Base-by-base conservation (phyloP, 345 rosid species). In the Eucalyptus polyanthemos region DNA sequence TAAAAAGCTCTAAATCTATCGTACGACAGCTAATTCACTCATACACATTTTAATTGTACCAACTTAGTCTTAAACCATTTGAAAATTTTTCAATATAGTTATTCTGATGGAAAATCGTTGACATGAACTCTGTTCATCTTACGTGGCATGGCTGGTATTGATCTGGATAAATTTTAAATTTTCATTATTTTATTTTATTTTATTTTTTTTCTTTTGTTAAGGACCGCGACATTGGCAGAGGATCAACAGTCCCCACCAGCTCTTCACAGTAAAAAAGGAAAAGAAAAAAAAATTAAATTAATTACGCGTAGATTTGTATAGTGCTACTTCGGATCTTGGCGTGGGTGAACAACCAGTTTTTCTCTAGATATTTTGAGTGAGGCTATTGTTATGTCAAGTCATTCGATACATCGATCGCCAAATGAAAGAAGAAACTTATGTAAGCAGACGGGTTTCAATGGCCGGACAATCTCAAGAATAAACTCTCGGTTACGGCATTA, bases 61-160 rank as follows among this genome's bases (percentile, higher is more conserved):
- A 34, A 34, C 22, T 34, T 34, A 72, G 14, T 37, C 14, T 2
- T 34, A 37, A 34, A 19, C 13, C 4, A 17, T 72, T 72, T 9
- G 13, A 17, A 17, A 4, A 37, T 19, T 72, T 72, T 14, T 3
- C 44, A 9, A 72, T 72, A 19, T 34, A 31, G 21, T 67, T 67
- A 72, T 72, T 34, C 0, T 5, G 2, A 17, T 6, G 0, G 2
- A 10, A 72, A 34, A 34, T 72, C 24, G 2, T 9, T 19, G 8
- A 72, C 7, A 5, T 34, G 8, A 6, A 19, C 2, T 2, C 3
- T 2, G 3, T 5, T 16, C 7, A 2, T 34, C 14, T 11, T 69
- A 69, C 4, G 6, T 34, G 4, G 42, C 44, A 4, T n/a, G n/a
- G 2, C 2, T 4, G 7, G 6, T 3, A 9, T 0, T 2, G 2